These are phyloP conservation scores for Elongisporangium anandrum DNA, from an alignment of 352 stramenopile species.

Conservation along the genomic window DNA sequence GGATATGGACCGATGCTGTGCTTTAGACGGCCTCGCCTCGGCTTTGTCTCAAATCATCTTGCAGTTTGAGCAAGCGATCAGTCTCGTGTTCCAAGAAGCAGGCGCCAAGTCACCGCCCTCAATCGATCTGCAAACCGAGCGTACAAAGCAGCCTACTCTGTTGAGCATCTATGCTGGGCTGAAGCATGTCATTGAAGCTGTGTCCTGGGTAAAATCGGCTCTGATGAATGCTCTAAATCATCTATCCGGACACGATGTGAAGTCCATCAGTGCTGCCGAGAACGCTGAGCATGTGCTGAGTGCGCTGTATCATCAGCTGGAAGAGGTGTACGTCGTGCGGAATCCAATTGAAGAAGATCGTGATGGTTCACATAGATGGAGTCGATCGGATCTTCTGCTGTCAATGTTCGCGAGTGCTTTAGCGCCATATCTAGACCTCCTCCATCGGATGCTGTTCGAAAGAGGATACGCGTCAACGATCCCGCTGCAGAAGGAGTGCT, in stretches of 20 bases:
- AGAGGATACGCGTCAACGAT: conserved; percentile 32
- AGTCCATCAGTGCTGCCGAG: conserved; percentile 28
- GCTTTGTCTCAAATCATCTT: conserved; percentile 27
- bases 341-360: conserved; percentile 4
- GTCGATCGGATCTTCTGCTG: conserved; percentile 38
- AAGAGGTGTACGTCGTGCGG: conserved; percentile 34
- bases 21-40: conserved; percentile 47
- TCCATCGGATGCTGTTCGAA: conserved; percentile 52
- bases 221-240: conserved; percentile 28
- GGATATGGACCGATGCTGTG: conserved; percentile 16
- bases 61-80: conserved; percentile 18
- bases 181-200: conserved; percentile 32
- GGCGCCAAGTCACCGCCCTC: conserved; percentile 18
- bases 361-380: conserved; percentile 10
- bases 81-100: conserved; percentile 8
- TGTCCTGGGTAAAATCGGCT: conserved; percentile 37
- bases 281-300: conserved; percentile 37
- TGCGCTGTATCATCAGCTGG: conserved; percentile 34
- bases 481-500: conserved; percentile 40
- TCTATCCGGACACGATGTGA: conserved; percentile 14
- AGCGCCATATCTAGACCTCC: conserved; percentile 40
- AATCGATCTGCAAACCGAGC: conserved; percentile 7
- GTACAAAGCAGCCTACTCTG: conserved; percentile 27
- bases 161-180: conserved; percentile 34
- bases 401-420: conserved; percentile 41